Percentiles rank a stretch among this genome's conserved stretches.
phyloP scores from a whole-genome alignment of 495 filamentous ascomycete genomes.

The Tuber melanosporum region DNA sequence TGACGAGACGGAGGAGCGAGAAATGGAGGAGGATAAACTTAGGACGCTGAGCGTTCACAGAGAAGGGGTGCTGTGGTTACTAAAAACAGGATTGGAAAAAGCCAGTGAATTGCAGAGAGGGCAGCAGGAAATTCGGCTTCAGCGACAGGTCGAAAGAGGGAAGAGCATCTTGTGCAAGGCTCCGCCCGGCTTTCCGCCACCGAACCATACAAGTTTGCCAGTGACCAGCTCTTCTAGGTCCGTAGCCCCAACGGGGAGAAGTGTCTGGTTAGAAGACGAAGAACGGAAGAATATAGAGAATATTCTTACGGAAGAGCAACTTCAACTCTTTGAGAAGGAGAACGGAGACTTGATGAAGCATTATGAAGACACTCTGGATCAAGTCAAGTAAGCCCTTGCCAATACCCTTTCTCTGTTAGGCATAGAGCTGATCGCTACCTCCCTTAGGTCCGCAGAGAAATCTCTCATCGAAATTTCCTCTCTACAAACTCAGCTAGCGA shows the following conservation, averaged over 20 bases:
- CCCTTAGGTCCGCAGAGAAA: slow-evolving; percentile 70
- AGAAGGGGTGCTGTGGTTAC: slow-evolving; percentile 75
- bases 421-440: slow-evolving; percentile 7
- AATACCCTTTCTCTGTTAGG: slow-evolving; percentile 1
- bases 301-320: slow-evolving; percentile 69
- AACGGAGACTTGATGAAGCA: slow-evolving; percentile 88
- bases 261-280: slow-evolving; percentile 35
- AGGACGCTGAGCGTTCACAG: slow-evolving; percentile 57
- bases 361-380: slow-evolving; percentile 83
- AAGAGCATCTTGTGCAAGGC: slow-evolving; percentile 76
- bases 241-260: slow-evolving; percentile 19
- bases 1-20: slow-evolving; percentile 56
- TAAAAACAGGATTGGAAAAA: slow-evolving; percentile 66
- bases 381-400: slow-evolving; percentile 62
- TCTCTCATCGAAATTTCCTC: slow-evolving; percentile 89
- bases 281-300: slow-evolving; percentile 51
- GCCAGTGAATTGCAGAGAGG: slow-evolving; percentile 67
- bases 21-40: slow-evolving; percentile 60
- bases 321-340: slow-evolving; percentile 88
- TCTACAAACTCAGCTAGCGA: slow-evolving; percentile 78
- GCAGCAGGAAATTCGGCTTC: slow-evolving; percentile 86
- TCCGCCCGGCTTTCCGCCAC: slow-evolving; percentile 41
- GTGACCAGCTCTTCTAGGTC: slow-evolving; percentile 11
- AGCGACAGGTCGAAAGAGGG: slow-evolving; percentile 78
- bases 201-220: neutral